phyloP scores from a whole-genome alignment of 345 rosid genomes.

The Syzygium oleosum region DNA sequence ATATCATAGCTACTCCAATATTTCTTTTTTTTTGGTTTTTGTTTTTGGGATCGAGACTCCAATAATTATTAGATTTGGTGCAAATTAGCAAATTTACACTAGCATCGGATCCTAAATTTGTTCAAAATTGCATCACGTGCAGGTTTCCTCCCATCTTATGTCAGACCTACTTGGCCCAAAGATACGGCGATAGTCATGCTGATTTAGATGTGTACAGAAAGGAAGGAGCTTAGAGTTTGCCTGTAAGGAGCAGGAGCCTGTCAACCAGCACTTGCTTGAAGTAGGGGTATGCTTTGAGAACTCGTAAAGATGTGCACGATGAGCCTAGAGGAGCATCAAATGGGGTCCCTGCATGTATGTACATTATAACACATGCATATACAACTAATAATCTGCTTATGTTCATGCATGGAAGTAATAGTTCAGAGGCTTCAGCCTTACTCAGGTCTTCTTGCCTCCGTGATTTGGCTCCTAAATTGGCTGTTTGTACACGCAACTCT shows the following conservation, averaged over 20 bases:
- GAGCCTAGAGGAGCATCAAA: background rate
- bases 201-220: background rate
- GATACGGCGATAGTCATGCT: constrained; percentile 33
- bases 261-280: background rate
- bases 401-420: background rate
- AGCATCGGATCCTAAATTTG: background rate
- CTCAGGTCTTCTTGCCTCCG: background rate
- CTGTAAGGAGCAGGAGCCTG: background rate
- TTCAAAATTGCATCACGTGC: background rate
- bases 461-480: background rate
- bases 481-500: background rate
- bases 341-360: background rate
- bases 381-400: background rate
- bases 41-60: background rate
- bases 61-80: background rate
- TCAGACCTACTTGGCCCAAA: constrained; percentile 44
- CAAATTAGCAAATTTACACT: background rate
- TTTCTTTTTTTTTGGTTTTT: fast-evolving
- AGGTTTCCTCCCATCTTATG: constrained; percentile 50
- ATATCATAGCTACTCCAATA: background rate
- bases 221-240: background rate
- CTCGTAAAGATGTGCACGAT: background rate
- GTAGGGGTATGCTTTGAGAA: background rate
- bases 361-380: background rate
- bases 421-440: background rate